Conservation (phyloP, 1,284 basidiomycete genomes). For the Neonothopanus nambi region DNA sequence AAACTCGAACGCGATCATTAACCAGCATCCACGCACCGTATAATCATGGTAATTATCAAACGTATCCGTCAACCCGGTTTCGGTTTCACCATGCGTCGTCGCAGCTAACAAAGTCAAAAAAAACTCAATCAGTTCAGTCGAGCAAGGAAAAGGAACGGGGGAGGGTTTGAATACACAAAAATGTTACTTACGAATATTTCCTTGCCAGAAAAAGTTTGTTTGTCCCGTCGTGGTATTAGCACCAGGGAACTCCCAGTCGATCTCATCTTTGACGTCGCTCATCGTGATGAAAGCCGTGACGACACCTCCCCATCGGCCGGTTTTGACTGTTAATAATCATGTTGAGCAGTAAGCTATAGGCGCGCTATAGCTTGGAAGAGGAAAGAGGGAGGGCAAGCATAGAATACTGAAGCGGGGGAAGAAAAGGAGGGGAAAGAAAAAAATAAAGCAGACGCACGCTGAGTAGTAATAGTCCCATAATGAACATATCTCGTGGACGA, state of each 20-base stretch:
- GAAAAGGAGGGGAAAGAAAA: constrained; percentile 10
- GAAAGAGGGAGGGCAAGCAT: no score
- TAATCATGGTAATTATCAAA: constrained; percentile 75
- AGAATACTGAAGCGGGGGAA: no score
- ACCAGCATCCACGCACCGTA: constrained; percentile 46
- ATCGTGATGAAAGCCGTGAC: constrained; percentile 86
- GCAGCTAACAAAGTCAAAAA: constrained; percentile 30
- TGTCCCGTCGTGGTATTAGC: constrained; percentile 62
- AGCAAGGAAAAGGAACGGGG: no score
- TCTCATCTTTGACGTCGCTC: constrained; percentile 84
- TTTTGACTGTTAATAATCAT: constrained; percentile 24
- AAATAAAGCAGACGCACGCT: constrained; percentile 41
- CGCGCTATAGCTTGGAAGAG: no score
- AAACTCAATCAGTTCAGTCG: no score
- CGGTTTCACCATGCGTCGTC: constrained; percentile 46
- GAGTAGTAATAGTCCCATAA: constrained; percentile 77
- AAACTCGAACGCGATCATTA: no score
- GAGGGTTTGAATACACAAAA: not conserved
- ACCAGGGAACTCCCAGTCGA: constrained; percentile 84
- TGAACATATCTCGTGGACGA: constrained; percentile 81
- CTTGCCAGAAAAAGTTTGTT: constrained; percentile 81
- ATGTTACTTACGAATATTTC: constrained; percentile 62
- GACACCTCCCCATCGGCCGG: constrained; percentile 71
- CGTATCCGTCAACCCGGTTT: constrained; percentile 57
- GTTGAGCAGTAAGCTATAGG: not conserved